Evolutionary conservation across 306 rosid genomes (phyloP), one percentile per base, ranked within the genome.

Genomic region (Corylus avellana): DNA sequence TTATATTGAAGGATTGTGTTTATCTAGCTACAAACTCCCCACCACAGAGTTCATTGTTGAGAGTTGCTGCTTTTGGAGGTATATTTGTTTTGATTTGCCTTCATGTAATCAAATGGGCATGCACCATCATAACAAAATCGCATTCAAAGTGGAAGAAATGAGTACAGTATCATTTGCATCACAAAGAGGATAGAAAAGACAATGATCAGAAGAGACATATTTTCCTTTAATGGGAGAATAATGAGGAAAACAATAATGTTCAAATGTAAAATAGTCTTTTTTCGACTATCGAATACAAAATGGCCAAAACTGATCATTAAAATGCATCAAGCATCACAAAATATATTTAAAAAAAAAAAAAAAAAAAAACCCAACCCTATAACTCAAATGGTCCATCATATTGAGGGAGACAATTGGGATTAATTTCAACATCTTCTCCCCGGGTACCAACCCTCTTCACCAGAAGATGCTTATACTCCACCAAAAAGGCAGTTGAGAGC

Each of bases 51-150:
- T 47, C 71, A 20, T 49, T 70, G 66, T 74, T 90, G 85, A 77
- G 83, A 81, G 87, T 81, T 77, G 82, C 88, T 84, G 84, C 89
- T 51, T 90, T 85, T 82, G 97, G 96, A 50, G 84, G 91, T 39
- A 74, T 88, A 48, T 78, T 77, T 77, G 83, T 68, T 67, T 53
- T 88, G 77, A 78, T 86, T 64, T 81, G 79, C 73, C 79, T 86
- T 49, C 76, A 72, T 39, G 47, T 86, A 9, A 44, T 79, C 8
- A 74, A 73, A 79, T 61, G 55, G 69, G 61, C 74, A 22, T 80
- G 83, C 74, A 70, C 58, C 51, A 70, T 44, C n/a, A 47, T 74
- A 44, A 71, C 57, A 73, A 75, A 58, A 55, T 73, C 69, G 79
- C 75, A 70, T 53, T 37, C 61, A 17, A 51, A 56, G 53, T 51